Conservation (phyloP, 2,329 filamentous ascomycete genomes). For the Xylariaceae sp. region DNA sequence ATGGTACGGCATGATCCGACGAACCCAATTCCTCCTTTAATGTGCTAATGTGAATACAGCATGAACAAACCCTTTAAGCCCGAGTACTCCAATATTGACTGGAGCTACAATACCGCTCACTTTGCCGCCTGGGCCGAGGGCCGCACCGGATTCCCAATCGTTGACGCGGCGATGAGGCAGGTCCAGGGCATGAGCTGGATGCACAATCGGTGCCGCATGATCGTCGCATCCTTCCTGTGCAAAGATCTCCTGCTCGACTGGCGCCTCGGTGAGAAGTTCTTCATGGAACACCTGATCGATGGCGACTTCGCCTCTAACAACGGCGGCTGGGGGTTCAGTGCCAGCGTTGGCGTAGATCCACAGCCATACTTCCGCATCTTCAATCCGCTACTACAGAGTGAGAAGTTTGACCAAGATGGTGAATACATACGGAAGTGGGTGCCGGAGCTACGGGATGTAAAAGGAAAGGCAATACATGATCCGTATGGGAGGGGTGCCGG, state of each 20-base stretch:
- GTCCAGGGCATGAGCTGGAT: slow-evolving; percentile 65
- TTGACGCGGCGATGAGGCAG: slow-evolving; percentile 85
- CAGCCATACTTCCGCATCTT: slow-evolving; percentile 91
- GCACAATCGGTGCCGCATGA: slow-evolving; percentile 84
- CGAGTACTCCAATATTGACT: slow-evolving; percentile 75
- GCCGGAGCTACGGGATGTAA: slow-evolving; percentile 62
- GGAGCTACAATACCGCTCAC: slow-evolving; percentile 68
- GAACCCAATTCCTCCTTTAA: not conserved
- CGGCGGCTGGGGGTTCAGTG: slow-evolving; percentile 51
- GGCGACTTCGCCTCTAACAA: slow-evolving; percentile 79
- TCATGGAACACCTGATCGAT: slow-evolving; percentile 77
- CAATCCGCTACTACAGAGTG: slow-evolving; percentile 78
- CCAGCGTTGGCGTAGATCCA: slow-evolving; percentile 63
- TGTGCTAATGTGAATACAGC: slow-evolving; percentile 22
- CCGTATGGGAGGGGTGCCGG: slow-evolving; percentile 66
- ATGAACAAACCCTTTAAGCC: slow-evolving; percentile 69
- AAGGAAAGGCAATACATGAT: slow-evolving; percentile 72
- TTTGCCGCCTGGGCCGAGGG: slow-evolving; percentile 74
- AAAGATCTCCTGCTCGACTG: slow-evolving; percentile 82
- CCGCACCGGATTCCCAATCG: slow-evolving; percentile 74
- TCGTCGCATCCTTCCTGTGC: slow-evolving; percentile 72
- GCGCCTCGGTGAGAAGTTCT: slow-evolving; percentile 75
- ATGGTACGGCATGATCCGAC: slow-evolving; percentile 44
- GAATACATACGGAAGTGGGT: slow-evolving; percentile 82
- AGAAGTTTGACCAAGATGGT: slow-evolving; percentile 77